Evolutionary conservation across 177 flowering plant species (phyloP), one percentile per base, ranked within the genome.

Genomic region (Vitis hybrid): DNA sequence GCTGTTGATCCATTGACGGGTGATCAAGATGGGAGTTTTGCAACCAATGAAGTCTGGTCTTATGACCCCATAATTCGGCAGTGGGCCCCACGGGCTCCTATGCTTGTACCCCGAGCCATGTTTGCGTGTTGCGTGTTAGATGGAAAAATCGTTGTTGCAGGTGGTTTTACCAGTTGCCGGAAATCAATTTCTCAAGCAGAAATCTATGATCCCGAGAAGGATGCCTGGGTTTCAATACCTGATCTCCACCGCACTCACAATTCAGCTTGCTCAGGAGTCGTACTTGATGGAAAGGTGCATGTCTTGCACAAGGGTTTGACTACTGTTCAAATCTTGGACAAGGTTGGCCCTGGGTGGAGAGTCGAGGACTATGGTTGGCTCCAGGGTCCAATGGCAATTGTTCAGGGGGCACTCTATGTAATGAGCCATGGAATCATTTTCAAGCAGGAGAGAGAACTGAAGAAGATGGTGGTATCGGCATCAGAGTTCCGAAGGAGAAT

Each of bases 51-150:
- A 61, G 97, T 91, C 7, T 94, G 97, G 97, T 89, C 94, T 12
- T 94, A 86, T 76, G 95, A 94, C 59, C 95, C 94, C 2, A 62
- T 91, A 7, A 57, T 74, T 4, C 77, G 88, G 19, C 82, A 58
- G 35, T 94, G 98, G 98, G 32, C 84, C 52, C 80, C 64, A 11
- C 72, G 91, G 27, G 86, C 95, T 30, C 64, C 95, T 19, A 94
- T 92, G 98, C 85, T 86, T 24, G 92, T 91, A 7, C 92, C 93
- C 3, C 93, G 98, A 66, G 87, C 97, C 60, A 94, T 91, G 98
- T 94, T 94, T 81, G 98, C 97, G 2, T 94, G 98, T 66, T 89
- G 97, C 65, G 89, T 80, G 52, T 71, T 91, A 74, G 86, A 89
- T 68, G 97, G 97, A 30, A 88, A 87, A 76, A 92, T 94, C 19